phyloP scores from a whole-genome alignment of 2,329 filamentous ascomycete genomes.

The Sporothrix mexicana region DNA sequence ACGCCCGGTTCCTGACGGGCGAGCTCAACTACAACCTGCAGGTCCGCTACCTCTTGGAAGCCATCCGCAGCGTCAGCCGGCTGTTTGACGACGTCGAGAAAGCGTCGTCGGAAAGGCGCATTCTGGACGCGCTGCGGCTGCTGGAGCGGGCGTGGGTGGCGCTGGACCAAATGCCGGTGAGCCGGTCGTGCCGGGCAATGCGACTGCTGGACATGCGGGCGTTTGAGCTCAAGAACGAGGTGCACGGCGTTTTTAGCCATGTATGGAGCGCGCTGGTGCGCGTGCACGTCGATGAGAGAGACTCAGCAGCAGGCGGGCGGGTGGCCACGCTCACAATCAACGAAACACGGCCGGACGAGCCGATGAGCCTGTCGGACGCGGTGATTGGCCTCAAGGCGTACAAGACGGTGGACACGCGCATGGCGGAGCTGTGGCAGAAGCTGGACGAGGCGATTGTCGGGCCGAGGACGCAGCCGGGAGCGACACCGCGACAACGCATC shows the following conservation, averaged over 20 bases:
- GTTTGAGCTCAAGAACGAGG: constrained; percentile 68
- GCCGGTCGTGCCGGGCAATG: constrained; percentile 66
- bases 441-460: constrained; percentile 66
- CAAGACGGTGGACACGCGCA: constrained; percentile 65
- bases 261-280: constrained; percentile 74
- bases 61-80: constrained; percentile 62
- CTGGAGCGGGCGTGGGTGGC: constrained; percentile 65
- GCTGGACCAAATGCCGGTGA: constrained; percentile 64
- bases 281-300: constrained; percentile 62
- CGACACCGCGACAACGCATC: constrained; percentile 48
- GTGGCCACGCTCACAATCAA: constrained; percentile 44
- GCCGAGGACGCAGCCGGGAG: constrained; percentile 60
- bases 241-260: constrained; percentile 69
- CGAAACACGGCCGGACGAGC: constrained; percentile 49
- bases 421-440: constrained; percentile 66
- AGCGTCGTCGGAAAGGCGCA: constrained; percentile 59
- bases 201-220: constrained; percentile 69
- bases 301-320: constrained; percentile 61
- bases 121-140: constrained; percentile 62
- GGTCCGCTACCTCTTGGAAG: constrained; percentile 56
- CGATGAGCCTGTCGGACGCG: constrained; percentile 60
- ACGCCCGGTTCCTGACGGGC: constrained; percentile 60
- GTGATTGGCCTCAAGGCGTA: constrained; percentile 63
- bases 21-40: constrained; percentile 66
- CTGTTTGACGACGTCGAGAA: constrained; percentile 67